Evolutionary conservation across 163 green algal genomes (phyloP).

Genomic region (Scenedesmus sp.): DNA sequence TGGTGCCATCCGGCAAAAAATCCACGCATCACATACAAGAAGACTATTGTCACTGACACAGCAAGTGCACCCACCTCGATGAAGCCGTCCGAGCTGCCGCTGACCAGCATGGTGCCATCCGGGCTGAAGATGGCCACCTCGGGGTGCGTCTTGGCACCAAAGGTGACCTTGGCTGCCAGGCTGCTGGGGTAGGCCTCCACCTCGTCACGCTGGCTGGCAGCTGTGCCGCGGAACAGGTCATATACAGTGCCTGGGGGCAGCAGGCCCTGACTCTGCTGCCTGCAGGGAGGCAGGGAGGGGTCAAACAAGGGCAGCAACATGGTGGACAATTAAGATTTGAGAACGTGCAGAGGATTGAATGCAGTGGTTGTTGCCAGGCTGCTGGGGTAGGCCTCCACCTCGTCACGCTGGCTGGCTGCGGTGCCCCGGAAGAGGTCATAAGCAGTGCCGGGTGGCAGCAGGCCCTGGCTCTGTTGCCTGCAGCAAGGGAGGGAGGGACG

Average conservation of each 20-base stretch:
- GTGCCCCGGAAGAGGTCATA: slow-evolving; percentile 94
- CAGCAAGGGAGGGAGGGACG: too few relatives aligned
- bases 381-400: slow-evolving; percentile 89
- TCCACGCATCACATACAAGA: too few relatives aligned
- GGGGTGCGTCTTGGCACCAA: slow-evolving; percentile 89
- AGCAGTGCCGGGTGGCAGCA: slow-evolving; percentile 84
- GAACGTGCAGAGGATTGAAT: too few relatives aligned
- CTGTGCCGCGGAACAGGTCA: slow-evolving; percentile 92
- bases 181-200: slow-evolving; percentile 88
- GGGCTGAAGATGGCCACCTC: slow-evolving; percentile 92
- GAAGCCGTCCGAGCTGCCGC: slow-evolving; percentile 95
- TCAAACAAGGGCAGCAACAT: too few relatives aligned
- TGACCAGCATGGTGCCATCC: slow-evolving; percentile 92
- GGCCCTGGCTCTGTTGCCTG: slow-evolving; percentile 88
- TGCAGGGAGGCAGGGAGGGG: too few relatives aligned
- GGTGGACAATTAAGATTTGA: too few relatives aligned
- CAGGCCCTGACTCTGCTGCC: slow-evolving; percentile 90
- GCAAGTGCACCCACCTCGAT: slow-evolving; percentile 84
- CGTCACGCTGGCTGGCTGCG: slow-evolving; percentile 74
- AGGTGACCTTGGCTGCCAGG: slow-evolving; percentile 61
- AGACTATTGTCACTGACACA: too few relatives aligned
- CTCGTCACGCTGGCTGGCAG: slow-evolving; percentile 78
- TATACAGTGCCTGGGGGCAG: slow-evolving; percentile 88
- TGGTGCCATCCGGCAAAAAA: slow-evolving; percentile 92
- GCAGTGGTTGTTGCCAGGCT: too few relatives aligned